Percentiles rank a stretch among this genome's conserved stretches.
These are phyloP conservation scores for Tothia fuscella DNA, from an alignment of 2,329 filamentous ascomycete species.

Conservation along the genomic window DNA sequence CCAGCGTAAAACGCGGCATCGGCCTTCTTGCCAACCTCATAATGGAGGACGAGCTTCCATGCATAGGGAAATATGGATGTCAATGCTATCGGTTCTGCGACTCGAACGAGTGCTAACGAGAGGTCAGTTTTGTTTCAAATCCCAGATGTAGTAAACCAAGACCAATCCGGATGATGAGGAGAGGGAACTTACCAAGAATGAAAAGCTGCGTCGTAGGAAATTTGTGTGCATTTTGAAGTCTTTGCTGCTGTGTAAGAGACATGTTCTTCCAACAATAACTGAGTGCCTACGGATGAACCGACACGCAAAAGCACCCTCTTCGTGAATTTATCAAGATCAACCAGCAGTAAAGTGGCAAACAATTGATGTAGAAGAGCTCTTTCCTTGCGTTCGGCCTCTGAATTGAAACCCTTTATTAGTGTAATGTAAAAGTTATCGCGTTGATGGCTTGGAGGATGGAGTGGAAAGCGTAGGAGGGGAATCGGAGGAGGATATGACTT, in stretches of 20 bases:
- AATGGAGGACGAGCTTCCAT: conserved; percentile 28
- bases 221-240: conserved; percentile 52
- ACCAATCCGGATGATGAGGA: not conserved
- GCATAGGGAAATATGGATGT: conserved; percentile 85
- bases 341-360: no score
- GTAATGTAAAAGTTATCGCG: no score
- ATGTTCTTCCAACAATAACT: conserved; percentile 33
- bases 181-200: conserved; percentile 54
- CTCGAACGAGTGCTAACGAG: conserved; percentile 68
- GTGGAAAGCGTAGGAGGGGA: no score
- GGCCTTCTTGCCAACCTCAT: conserved; percentile 22
- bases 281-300: conserved; percentile 4
- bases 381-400: not conserved
- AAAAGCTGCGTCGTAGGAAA: conserved; percentile 79
- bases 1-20: conserved; percentile 76
- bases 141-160: not conserved
- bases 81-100: conserved; percentile 85
- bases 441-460: no score
- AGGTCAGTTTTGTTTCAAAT: no score
- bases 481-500: no score
- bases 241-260: conserved; percentile 48
- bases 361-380: not conserved
- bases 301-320: conserved; percentile 3
- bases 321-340: not conserved
- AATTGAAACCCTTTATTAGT: no score